Percentiles rank a stretch among this genome's conserved stretches.
phyloP scores from a whole-genome alignment of 2,329 filamentous ascomycete genomes.

The Zasmidium citrigriseum region DNA sequence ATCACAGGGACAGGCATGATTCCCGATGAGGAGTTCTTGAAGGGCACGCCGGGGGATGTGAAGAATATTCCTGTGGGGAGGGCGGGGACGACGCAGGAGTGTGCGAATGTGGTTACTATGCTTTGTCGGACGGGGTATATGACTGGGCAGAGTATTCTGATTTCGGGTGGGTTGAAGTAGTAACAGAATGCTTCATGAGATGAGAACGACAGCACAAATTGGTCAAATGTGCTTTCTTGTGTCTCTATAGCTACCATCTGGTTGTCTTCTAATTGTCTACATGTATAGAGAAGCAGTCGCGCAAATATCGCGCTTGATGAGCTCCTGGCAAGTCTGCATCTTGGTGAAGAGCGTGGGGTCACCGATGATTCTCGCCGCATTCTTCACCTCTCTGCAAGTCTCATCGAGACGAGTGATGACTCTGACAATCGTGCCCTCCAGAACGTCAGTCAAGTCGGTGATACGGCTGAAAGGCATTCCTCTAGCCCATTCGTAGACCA shows the following conservation, averaged over 20 bases:
- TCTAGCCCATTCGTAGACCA: constrained; percentile 97
- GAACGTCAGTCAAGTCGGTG: constrained; percentile 89
- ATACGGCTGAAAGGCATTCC: constrained; percentile 99
- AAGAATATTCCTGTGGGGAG: constrained; percentile 61
- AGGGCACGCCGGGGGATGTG: constrained; percentile 55
- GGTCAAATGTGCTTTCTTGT: no score
- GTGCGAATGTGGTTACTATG: constrained; percentile 63
- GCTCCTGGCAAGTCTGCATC: constrained; percentile 95
- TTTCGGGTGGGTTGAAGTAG: constrained; percentile 34
- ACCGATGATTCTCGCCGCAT: constrained; percentile 90
- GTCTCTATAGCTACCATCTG: background rate
- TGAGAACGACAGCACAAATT: no score
- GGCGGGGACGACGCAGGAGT: constrained; percentile 60
- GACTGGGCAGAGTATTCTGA: constrained; percentile 33
- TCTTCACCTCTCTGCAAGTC: constrained; percentile 96
- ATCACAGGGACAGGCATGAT: constrained; percentile 62
- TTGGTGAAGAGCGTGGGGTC: constrained; percentile 91
- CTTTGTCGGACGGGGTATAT: constrained; percentile 60
- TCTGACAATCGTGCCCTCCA: constrained; percentile 95
- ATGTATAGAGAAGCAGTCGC: constrained; percentile 87
- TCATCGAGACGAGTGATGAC: constrained; percentile 94
- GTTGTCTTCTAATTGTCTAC: no score
- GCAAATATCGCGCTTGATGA: constrained; percentile 95
- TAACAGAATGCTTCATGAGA: no score
- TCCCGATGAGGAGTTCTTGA: constrained; percentile 51